Evolutionary conservation across 2,329 filamentous ascomycete genomes (phyloP).

Genomic region (Pyrenophora seminiperda): DNA sequence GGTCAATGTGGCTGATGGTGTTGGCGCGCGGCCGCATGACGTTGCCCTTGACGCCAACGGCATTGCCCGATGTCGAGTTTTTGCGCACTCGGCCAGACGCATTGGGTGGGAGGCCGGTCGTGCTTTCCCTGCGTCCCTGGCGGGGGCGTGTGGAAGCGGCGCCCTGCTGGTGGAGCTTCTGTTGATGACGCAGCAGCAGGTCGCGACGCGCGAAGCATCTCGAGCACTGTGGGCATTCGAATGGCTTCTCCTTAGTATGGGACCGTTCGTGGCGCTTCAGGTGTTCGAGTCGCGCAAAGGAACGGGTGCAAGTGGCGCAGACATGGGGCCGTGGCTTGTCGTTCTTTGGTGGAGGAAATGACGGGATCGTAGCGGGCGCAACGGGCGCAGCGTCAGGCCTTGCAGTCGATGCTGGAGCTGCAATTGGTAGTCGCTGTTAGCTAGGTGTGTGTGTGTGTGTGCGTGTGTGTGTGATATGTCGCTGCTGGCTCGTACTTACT

Average conservation of each 20-base stretch:
- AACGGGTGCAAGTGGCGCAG: constrained; percentile 87
- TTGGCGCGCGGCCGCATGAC: constrained; percentile 88
- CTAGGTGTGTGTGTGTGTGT: constrained; percentile 2
- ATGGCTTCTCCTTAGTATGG: constrained; percentile 99
- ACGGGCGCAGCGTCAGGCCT: constrained; percentile 38
- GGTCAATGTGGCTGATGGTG: constrained; percentile 93
- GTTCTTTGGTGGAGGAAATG: constrained; percentile 84
- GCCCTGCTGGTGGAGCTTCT: constrained; percentile 95
- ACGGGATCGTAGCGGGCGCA: constrained; percentile 31
- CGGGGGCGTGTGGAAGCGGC: constrained; percentile 85
- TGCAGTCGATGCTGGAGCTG: constrained; percentile 41
- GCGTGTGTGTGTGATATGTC: no score
- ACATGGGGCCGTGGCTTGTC: constrained; percentile 97
- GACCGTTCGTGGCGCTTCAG: constrained; percentile 96
- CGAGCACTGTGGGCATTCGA: constrained; percentile 93
- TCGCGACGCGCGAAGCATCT: constrained; percentile 95
- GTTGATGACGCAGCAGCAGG: constrained; percentile 89
- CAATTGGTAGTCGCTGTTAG: constrained; percentile 26
- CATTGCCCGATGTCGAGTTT: constrained; percentile 77
- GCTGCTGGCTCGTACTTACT: constrained; percentile 30
- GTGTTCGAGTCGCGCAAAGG: constrained; percentile 93
- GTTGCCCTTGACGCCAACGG: constrained; percentile 55
- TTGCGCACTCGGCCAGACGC: constrained; percentile 80
- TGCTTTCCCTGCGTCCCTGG: constrained; percentile 84
- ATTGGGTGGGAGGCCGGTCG: constrained; percentile 70